Evolutionary conservation across 2,329 filamentous ascomycete genomes (phyloP).

Genomic region (Cladophialophora exuberans): DNA sequence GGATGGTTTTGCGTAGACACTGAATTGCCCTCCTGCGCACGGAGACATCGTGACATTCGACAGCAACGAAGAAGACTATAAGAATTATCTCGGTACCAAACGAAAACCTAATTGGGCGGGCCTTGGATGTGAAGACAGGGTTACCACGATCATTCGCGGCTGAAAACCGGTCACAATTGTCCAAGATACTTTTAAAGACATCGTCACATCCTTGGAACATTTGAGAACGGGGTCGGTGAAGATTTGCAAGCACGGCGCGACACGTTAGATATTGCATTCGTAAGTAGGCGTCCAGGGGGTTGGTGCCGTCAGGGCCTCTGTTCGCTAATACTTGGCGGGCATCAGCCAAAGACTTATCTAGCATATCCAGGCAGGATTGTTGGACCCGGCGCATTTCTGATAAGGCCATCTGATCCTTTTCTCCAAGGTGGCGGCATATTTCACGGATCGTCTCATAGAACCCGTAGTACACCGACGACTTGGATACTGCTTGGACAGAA

Average conservation of each 20-base stretch:
- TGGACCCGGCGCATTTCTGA: background rate
- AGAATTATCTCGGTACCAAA: background rate
- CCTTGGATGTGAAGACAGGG: background rate
- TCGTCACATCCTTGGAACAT: background rate
- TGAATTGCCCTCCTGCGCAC: background rate
- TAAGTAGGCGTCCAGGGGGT: background rate
- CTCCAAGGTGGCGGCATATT: background rate
- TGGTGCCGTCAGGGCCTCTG: background rate
- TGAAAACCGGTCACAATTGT: background rate
- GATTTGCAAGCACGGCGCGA: background rate
- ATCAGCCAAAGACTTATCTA: background rate
- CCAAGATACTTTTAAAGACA: background rate
- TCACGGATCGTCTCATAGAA: background rate
- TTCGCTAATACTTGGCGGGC: background rate
- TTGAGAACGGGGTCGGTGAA: background rate
- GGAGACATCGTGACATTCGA: background rate
- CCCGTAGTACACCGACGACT: background rate
- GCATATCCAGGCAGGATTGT: background rate
- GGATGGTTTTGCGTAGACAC: background rate
- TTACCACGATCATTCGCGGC: background rate
- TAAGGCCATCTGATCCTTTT: background rate
- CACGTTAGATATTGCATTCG: background rate
- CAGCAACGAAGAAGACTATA: background rate
- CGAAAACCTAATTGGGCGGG: background rate
- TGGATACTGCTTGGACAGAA: too few relatives aligned